Base-by-base conservation (phyloP, 2,329 filamentous ascomycete genomes). In the Dactylellina haptotyla region DNA sequence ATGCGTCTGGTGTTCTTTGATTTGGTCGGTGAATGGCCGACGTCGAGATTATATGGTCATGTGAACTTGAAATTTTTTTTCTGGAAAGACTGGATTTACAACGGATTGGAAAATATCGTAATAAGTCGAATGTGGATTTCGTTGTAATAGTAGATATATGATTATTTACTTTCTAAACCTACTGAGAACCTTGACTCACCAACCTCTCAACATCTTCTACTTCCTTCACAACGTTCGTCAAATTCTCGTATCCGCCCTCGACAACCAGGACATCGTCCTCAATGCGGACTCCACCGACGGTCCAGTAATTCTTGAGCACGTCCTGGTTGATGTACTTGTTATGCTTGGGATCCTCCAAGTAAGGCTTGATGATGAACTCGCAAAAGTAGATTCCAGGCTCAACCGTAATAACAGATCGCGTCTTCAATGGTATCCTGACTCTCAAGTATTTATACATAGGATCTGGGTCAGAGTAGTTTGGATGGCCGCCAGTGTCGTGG, bases 361-460 rank as follows among this genome's bases (percentile, higher is more conserved):
- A 95, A 0, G 92, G 91, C 46, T 89, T 87, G 74, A 97, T 91
- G 76, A 96, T 96, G 79, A 93, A 97, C 18, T 87, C 86, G 81
- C 92, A 96, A 81, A 97, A 97, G 82, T 97, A 97, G 75, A 91
- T 87, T 51, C 95, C 95, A 10, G 95, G 95, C 83, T 99, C 95
- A 39, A 98, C 94, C 0, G 95, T 99, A 59, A 99, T 89, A 23
- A 99, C 92, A 54, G 89, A 89, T 5, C 90, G 90, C 0, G 88
- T 89, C 0, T 92, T 92, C 51, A 97, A 81, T 20, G 82, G 85
- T 10, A 91, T 89, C 59, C 95, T 84, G 39, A 96, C 89, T 46
- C 95, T 85, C 72, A 99, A 83, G 79, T 97, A 98, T 59, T 88
- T 86, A 82, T 97, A 98, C 85, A 97, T 87, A 34, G 87, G 84